phyloP scores from a whole-genome alignment of 305 asterid genomes.

The Striga hermonthica region DNA sequence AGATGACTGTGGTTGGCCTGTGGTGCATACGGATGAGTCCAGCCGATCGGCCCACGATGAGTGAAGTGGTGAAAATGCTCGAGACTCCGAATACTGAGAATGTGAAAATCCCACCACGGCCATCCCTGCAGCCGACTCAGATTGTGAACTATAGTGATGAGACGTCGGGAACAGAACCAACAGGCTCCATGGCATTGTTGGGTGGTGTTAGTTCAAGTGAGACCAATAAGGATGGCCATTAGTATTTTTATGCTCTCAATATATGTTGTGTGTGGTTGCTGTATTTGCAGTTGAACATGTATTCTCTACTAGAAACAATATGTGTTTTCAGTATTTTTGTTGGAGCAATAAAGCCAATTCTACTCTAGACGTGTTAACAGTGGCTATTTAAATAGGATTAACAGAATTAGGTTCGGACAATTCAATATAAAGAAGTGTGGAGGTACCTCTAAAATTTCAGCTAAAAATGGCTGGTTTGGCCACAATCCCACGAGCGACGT shows the following conservation, averaged over 20 bases:
- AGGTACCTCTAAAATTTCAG: too few relatives aligned
- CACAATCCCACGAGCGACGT: too few relatives aligned
- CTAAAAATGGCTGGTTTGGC: too few relatives aligned
- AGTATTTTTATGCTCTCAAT: neutral
- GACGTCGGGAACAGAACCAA: neutral
- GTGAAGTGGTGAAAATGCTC: conserved; percentile 30
- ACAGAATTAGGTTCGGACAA: too few relatives aligned
- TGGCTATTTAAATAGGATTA: too few relatives aligned
- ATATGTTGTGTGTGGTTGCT: too few relatives aligned
- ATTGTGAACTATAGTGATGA: neutral
- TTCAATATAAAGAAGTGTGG: too few relatives aligned
- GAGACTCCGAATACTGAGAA: conserved; percentile 13
- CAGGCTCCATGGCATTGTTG: conserved; percentile 9
- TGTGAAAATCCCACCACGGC: conserved; percentile 24
- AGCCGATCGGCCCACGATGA: conserved; percentile 4
- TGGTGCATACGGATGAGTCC: conserved; percentile 28
- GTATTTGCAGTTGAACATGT: too few relatives aligned
- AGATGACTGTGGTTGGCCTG: conserved; percentile 8
- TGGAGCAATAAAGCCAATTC: too few relatives aligned
- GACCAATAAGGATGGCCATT: neutral
- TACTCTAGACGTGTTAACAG: too few relatives aligned
- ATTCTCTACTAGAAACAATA: too few relatives aligned
- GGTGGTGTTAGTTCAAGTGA: neutral
- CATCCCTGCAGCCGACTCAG: neutral
- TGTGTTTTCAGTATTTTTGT: too few relatives aligned